A percentile compares a stretch with the other conserved stretches of the same genome.
Evolutionary conservation across 2,329 filamentous ascomycete genomes (phyloP).

Genomic region (Aspergillus quadrilineatus): DNA sequence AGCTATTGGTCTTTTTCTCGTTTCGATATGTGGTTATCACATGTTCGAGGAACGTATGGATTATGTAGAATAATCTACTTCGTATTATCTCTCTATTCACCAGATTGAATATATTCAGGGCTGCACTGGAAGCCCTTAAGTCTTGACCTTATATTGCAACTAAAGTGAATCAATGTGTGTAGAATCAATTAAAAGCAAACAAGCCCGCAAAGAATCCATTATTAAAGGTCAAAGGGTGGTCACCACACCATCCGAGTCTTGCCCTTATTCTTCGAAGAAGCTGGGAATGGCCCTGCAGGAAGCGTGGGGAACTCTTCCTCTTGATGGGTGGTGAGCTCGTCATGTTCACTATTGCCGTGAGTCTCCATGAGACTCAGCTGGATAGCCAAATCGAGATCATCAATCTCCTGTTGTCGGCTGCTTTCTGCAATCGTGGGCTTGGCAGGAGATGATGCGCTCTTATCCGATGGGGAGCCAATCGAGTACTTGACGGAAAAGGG

Average conservation of each 20-base stretch:
- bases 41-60: too few relatives aligned
- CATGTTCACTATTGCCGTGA: slow-evolving; percentile 44
- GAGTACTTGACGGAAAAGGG: slow-evolving; percentile 39
- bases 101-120: too few relatives aligned
- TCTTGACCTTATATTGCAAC: too few relatives aligned
- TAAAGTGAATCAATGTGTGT: too few relatives aligned
- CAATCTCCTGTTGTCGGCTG: slow-evolving; percentile 49
- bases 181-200: too few relatives aligned
- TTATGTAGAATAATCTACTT: too few relatives aligned
- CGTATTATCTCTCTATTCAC: too few relatives aligned
- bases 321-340: slow-evolving; percentile 25
- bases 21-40: too few relatives aligned
- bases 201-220: background rate
- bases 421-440: slow-evolving; percentile 29
- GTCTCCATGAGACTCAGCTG: slow-evolving; percentile 63
- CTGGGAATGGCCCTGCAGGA: slow-evolving; percentile 21
- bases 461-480: slow-evolving; percentile 25
- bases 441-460: slow-evolving; percentile 19
- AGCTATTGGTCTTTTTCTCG: too few relatives aligned
- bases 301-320: slow-evolving; percentile 36
- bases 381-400: slow-evolving; percentile 62
- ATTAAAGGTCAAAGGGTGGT: background rate
- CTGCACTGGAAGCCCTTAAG: too few relatives aligned
- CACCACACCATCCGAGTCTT: slow-evolving; percentile 32
- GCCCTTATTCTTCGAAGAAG: slow-evolving; percentile 32